A percentile compares a stretch with the other conserved stretches of the same genome.
These are phyloP conservation scores for Fraxinus sp. DNA, from an alignment of 305 asterid genomes.

Conservation along the genomic window DNA sequence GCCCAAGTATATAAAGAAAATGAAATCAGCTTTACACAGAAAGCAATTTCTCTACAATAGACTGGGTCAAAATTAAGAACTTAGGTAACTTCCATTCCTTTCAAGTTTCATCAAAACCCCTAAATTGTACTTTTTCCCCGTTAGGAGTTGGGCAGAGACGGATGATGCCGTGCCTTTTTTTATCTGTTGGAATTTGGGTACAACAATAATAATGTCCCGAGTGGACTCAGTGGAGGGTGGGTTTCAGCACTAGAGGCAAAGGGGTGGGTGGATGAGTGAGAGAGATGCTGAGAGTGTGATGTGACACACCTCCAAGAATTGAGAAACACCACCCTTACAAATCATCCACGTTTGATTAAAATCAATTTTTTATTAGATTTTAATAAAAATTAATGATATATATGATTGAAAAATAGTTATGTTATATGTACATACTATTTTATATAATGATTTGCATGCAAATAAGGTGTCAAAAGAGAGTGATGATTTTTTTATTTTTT, in stretches of 20 bases:
- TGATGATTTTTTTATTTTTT: no score
- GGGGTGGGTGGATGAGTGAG: background rate
- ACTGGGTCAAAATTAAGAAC: conserved; percentile 3
- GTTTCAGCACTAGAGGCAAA: background rate
- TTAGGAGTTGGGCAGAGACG: conserved; percentile 20
- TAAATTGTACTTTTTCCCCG: conserved; percentile 14
- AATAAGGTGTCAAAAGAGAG: no score
- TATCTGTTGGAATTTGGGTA: conserved; percentile 19
- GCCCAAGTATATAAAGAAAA: background rate
- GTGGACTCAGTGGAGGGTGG: conserved; percentile 26
- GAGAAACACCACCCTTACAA: conserved; percentile 33
- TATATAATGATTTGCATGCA: no score
- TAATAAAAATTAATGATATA: no score
- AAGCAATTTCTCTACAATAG: conserved; percentile 20
- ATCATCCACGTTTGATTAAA: no score
- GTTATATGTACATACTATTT: no score
- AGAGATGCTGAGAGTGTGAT: conserved; percentile 16
- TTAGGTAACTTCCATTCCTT: conserved; percentile 16
- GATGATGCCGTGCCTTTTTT: conserved; percentile 28
- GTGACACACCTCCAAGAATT: conserved; percentile 12
- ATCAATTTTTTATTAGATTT: no score
- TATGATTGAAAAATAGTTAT: no score
- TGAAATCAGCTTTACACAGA: conserved; percentile 17
- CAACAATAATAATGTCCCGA: conserved; percentile 21
- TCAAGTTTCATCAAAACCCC: conserved; percentile 10